Evolutionary conservation across 1,284 basidiomycete species (phyloP), one percentile per base, ranked within the genome.

Genomic region (Moniliophthora roreri): DNA sequence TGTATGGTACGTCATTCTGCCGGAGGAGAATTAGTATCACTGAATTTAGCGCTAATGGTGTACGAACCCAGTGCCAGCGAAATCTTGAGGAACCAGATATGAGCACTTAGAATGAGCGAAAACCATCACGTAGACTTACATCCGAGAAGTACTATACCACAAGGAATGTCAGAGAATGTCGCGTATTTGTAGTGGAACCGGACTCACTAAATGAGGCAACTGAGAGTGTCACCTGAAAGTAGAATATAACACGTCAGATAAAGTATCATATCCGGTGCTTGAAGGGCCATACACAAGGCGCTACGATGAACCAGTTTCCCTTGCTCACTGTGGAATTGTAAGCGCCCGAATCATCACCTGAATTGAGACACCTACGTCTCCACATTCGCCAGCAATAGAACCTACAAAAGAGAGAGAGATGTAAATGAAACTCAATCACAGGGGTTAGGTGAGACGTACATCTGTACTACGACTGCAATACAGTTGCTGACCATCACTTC

Each of bases 361-460:
- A 49, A 18, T 40, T 11, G 28, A 32, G 11, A 5, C 16, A 45
- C 53, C 46, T 36, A 54, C 53, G 18, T 11, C 34, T 32, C 53
- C 53, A 52, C 28, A 56, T 32, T 38, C 51, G 36, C 40, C 47
- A 56, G 34, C 54, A 56, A 38, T 56, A 56, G 24, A 56, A 56
- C 18, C 54, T 56, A n/a, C 7, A 13, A 11, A 13, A 26, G 4
- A n/a, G 21, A 40, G 4, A 32, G 0, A 48, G 9, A 10, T 32
- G 41, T 4, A 34, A 47, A 21, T 5, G 3, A 16, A 23, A 18
- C 23, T n/a, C 15, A 34, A 8, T 18, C 24, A 4, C 9, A 4
- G 36, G 35, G 10, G n/a, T 23, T 21, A 21, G 45, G 32, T 11
- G 13, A 36, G 20, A 54, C 54, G 13, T 26, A 55, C 54, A 55